A percentile compares a stretch with the other conserved stretches of the same genome.
Conservation (phyloP, 2,329 filamentous ascomycete genomes). For the Botrytis porri region DNA sequence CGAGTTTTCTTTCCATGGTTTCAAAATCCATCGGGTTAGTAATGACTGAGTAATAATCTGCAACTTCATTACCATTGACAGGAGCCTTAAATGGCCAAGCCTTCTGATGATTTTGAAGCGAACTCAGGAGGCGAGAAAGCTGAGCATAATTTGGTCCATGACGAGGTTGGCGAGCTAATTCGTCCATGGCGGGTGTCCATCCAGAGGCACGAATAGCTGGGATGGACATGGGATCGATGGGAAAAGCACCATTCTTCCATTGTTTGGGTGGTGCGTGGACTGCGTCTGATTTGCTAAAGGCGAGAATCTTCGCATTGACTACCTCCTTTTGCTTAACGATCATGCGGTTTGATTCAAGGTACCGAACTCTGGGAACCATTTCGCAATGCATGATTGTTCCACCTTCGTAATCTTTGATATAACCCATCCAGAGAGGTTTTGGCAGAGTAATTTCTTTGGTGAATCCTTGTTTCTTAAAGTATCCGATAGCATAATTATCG, state of each 20-base stretch:
- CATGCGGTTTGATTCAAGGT: conserved; percentile 90
- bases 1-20: conserved; percentile 94
- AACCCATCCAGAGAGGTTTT: conserved; percentile 93
- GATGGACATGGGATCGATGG: conserved; percentile 83
- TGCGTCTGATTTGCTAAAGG: conserved; percentile 83
- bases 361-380: conserved; percentile 92
- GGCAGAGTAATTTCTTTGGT: conserved; percentile 97
- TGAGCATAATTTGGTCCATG: conserved; percentile 97
- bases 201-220: conserved; percentile 86
- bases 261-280: conserved; percentile 81
- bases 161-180: conserved; percentile 87
- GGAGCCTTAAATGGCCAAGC: conserved; percentile 95
- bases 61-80: conserved; percentile 91
- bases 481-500: conserved; percentile 97
- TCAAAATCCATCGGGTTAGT: conserved; percentile 95
- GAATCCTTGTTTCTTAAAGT: conserved; percentile 99
- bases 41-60: conserved; percentile 99
- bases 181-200: conserved; percentile 98
- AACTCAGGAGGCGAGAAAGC: conserved; percentile 86
- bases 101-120: conserved; percentile 88
- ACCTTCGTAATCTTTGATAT: conserved; percentile 99
- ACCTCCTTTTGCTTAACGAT: conserved; percentile 95
- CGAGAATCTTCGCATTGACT: conserved; percentile 90
- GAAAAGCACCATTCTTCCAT: conserved; percentile 72
- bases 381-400: conserved; percentile 99